Conservation (phyloP, 306 rosid genomes). For the Trifolium repens region DNA sequence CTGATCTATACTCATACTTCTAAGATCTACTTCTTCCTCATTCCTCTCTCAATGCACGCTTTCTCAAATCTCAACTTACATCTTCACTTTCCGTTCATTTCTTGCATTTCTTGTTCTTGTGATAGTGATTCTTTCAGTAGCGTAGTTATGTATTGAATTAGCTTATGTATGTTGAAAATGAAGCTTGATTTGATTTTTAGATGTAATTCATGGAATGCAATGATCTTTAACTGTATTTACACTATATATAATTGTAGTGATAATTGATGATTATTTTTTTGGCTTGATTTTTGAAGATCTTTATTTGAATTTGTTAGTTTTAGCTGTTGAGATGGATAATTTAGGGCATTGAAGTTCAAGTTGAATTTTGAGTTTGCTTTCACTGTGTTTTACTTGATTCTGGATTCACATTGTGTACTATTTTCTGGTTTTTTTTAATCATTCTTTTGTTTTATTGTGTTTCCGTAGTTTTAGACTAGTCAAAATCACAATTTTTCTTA, state of each 20-base stretch:
- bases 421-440: neutral
- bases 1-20: neutral
- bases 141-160: constrained; percentile 2
- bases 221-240: neutral
- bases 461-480: neutral
- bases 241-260: neutral
- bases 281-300: constrained; percentile 1
- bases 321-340: neutral
- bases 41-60: neutral
- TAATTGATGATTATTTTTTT: neutral
- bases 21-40: neutral
- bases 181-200: constrained; percentile 8
- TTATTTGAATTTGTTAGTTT: constrained; percentile 2
- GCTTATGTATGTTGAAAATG: neutral
- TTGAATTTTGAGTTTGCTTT: constrained; percentile 4
- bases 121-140: neutral
- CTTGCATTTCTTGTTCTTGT: neutral
- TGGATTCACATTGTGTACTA: neutral
- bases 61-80: neutral
- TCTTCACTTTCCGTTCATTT: neutral
- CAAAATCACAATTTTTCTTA: neutral
- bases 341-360: neutral
- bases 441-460: neutral
- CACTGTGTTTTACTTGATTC: neutral
- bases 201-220: constrained; percentile 17